Evolutionary conservation across 2,329 filamentous ascomycete genomes (phyloP).

Genomic region (Fusarium longipes): DNA sequence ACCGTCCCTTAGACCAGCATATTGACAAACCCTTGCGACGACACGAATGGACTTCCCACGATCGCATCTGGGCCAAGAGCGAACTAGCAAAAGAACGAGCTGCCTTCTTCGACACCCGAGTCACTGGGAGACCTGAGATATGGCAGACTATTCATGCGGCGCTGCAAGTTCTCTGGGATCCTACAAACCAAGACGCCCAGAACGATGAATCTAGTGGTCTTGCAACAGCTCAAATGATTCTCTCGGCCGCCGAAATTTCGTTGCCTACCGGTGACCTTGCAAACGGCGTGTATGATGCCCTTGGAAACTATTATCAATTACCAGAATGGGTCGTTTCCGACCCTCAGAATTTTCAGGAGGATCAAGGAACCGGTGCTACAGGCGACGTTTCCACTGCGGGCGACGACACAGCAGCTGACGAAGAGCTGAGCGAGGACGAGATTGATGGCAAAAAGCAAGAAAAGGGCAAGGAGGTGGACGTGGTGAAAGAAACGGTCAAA

Average conservation of each 20-base stretch:
- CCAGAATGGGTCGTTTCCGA: slow-evolving; percentile 76
- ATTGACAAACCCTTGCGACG: slow-evolving; percentile 76
- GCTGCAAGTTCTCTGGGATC: slow-evolving; percentile 73
- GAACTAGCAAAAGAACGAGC: slow-evolving; percentile 76
- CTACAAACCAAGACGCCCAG: slow-evolving; percentile 55
- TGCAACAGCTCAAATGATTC: slow-evolving; percentile 80
- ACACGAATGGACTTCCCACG: slow-evolving; percentile 73
- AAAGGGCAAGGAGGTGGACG: slow-evolving; percentile 68
- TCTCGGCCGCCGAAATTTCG: slow-evolving; percentile 81
- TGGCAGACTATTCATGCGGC: slow-evolving; percentile 81
- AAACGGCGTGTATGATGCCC: slow-evolving; percentile 77
- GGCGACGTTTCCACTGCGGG: slow-evolving; percentile 52
- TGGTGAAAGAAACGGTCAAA: slow-evolving; percentile 65
- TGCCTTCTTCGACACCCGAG: slow-evolving; percentile 92
- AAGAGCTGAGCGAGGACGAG: slow-evolving; percentile 54
- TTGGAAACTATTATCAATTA: slow-evolving; percentile 76
- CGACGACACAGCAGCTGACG: slow-evolving; percentile 55
- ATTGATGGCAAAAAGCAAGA: slow-evolving; percentile 60
- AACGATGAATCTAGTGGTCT: slow-evolving; percentile 58
- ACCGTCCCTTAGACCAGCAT: slow-evolving; percentile 67
- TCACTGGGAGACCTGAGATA: slow-evolving; percentile 79
- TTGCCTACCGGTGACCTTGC: slow-evolving; percentile 78
- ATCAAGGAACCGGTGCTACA: slow-evolving; percentile 45
- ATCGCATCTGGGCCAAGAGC: slow-evolving; percentile 74
- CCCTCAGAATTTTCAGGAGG: slow-evolving; percentile 65